phyloP scores from a whole-genome alignment of 176 grass and related monocot genomes.

The Aegilops speltoides region DNA sequence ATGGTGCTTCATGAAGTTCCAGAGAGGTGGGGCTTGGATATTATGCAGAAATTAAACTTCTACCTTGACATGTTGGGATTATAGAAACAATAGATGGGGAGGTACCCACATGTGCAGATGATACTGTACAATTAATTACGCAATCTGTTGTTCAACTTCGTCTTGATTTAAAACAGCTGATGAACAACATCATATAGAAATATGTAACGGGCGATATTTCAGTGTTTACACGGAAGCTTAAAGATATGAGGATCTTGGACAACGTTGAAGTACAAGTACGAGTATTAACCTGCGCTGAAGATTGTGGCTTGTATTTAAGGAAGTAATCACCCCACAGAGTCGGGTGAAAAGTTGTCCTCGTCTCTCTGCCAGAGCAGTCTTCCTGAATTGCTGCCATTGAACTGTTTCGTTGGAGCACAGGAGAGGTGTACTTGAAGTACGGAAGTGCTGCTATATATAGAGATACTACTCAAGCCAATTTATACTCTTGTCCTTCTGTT shows the following conservation, averaged over 20 bases:
- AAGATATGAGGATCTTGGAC: slow-evolving; percentile 94
- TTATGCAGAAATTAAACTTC: slow-evolving; percentile 82
- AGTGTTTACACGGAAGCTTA: slow-evolving; percentile 74
- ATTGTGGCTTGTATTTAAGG: neutral
- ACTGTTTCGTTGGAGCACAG: no score
- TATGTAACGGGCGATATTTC: slow-evolving; percentile 66
- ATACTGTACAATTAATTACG: neutral
- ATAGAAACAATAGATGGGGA: slow-evolving; percentile 91
- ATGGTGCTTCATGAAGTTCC: slow-evolving; percentile 97
- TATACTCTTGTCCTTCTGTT: no score
- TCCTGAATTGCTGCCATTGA: no score
- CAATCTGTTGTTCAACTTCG: neutral
- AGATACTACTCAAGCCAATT: no score
- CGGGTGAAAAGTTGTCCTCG: neutral
- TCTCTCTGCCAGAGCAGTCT: neutral
- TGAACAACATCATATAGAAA: slow-evolving; percentile 66
- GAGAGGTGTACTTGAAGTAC: no score
- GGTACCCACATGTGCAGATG: slow-evolving; percentile 39
- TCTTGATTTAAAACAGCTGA: slow-evolving; percentile 53
- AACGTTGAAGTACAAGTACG: slow-evolving; percentile 55
- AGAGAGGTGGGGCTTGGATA: slow-evolving; percentile 95
- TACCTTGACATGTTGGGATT: slow-evolving; percentile 95
- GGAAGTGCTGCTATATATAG: no score
- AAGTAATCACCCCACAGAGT: slow-evolving; percentile 40
- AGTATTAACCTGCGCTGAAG: neutral